These are phyloP conservation scores for Arxiozyma heterogenica DNA, from an alignment of 1,139 yeast species.

Conservation along the genomic window DNA sequence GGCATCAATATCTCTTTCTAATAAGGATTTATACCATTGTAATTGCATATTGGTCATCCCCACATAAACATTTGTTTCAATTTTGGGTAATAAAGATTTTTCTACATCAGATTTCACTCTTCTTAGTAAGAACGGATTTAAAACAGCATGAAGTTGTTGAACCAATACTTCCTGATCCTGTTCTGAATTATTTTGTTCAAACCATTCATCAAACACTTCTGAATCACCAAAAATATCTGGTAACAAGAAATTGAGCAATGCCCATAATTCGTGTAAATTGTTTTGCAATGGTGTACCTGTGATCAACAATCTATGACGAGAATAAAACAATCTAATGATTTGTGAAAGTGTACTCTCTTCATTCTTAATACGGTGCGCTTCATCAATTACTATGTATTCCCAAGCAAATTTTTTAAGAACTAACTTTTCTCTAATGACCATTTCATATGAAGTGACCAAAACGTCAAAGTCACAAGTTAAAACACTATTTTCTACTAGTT, in stretches of 20 bases:
- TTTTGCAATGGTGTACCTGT: conserved; percentile 81
- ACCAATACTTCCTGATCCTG: conserved; percentile 57
- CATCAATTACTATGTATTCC: conserved; percentile 71
- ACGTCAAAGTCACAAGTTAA: conserved; percentile 62
- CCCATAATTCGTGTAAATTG: conserved; percentile 74
- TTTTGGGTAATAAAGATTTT: conserved; percentile 63
- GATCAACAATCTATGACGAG: conserved; percentile 57
- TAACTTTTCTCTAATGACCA: conserved; percentile 65
- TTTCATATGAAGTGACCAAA: conserved; percentile 64
- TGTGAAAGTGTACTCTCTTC: conserved; percentile 69
- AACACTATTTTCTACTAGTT: conserved; percentile 43
- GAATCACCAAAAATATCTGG: conserved; percentile 75
- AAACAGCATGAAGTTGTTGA: conserved; percentile 79
- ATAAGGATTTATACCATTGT: conserved; percentile 63
- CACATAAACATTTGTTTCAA: conserved; percentile 62
- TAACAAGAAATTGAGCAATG: conserved; percentile 59
- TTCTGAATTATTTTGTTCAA: conserved; percentile 34
- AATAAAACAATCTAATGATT: conserved; percentile 63
- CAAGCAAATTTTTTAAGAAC: conserved; percentile 55
- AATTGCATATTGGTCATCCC: conserved; percentile 72
- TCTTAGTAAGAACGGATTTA: conserved; percentile 65
- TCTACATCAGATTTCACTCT: conserved; percentile 75
- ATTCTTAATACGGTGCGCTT: conserved; percentile 74
- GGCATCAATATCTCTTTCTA: conserved; percentile 76
- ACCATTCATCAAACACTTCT: conserved; percentile 70